Base-by-base conservation (phyloP, 768 basidiomycete species). In the Dentipellis fragilis region DNA sequence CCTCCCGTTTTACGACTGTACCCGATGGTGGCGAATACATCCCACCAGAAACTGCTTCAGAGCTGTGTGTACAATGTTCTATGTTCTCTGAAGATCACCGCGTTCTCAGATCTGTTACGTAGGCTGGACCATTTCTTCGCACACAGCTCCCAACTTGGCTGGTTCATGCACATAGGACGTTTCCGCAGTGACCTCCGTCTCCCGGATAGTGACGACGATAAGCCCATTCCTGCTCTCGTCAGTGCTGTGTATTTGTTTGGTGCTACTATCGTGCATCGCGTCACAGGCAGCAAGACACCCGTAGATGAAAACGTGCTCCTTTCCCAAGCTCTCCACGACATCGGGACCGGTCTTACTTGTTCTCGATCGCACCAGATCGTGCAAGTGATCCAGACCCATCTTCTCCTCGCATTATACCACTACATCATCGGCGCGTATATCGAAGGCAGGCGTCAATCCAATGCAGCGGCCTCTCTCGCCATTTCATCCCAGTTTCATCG, bases 41-140 rank as follows among this genome's bases (percentile, higher is more conserved):
- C 3, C 56, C 59, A 10, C 47, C 48, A 19, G 38, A 57, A 40
- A 21, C 57, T 11, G 36, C 37, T 38, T 37, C 23, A 23, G 51
- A 61, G 36, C 58, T 64, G 62, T 57, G 45, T 48, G 62, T 51
- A 40, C 11, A 51, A 4, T 7, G 10, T 1, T 23, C 14, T 37
- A 12, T 11, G 17, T 9, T 14, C 11, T 12, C 46, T 5, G 14
- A 10, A 6, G 8, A 16, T 17, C 14, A 7, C 42, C 9, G 19
- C 42, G 3, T 10, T 17, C 19, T 45, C 14, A 45, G n/a, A 1
- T 45, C 14, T 45, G 1, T 45, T 3, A 29, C 6, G 11, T 51
- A 87, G 85, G 40, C 65, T 85, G 3, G 78, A 83, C 61, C 71
- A 70, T 22, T 83, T 91, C 64, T 65, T 82, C 11, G 78, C 77